Percentiles rank a stretch among this genome's conserved stretches.
Conservation (phyloP, 306 rosid species). For the Cicer chorassanicum region DNA sequence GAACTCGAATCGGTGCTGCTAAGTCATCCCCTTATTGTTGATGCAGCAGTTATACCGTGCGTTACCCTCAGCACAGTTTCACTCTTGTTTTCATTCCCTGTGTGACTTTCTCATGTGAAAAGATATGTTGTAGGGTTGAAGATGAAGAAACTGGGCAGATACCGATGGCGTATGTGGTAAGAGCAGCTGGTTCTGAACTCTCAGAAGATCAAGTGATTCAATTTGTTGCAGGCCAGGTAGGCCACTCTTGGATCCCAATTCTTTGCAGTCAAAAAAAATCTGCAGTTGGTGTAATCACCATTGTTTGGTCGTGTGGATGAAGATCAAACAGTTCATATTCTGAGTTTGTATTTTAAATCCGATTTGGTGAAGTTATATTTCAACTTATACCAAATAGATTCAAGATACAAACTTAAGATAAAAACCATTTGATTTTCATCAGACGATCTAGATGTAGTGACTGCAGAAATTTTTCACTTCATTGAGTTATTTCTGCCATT, state of each 20-base stretch:
- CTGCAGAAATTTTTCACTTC: neutral
- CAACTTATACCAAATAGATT: neutral
- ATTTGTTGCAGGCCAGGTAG: constrained; percentile 79
- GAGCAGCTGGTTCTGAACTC: constrained; percentile 58
- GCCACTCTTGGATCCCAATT: neutral
- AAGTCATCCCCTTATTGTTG: constrained; percentile 76
- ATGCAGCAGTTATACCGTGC: constrained; percentile 91
- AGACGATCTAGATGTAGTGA: neutral
- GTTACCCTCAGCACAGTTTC: constrained; percentile 35
- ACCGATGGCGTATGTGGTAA: constrained; percentile 90
- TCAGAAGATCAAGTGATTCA: constrained; percentile 75
- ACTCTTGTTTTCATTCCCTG: constrained; percentile 30
- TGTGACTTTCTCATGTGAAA: constrained; percentile 23
- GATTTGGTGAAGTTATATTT: neutral
- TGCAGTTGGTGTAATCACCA: neutral
- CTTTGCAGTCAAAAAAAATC: neutral
- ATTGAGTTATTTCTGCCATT: neutral
- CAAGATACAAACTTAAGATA: neutral
- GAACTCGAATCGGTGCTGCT: constrained; percentile 84
- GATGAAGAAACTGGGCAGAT: constrained; percentile 88
- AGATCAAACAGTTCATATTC: neutral
- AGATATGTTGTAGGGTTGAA: constrained; percentile 60
- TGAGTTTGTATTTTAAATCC: neutral
- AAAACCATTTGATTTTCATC: neutral
- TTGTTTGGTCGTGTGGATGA: neutral